A percentile compares a stretch with the other conserved stretches of the same genome.
phyloP scores from a whole-genome alignment of 176 grass and related monocot species.

The Thinopyrum elongatum region DNA sequence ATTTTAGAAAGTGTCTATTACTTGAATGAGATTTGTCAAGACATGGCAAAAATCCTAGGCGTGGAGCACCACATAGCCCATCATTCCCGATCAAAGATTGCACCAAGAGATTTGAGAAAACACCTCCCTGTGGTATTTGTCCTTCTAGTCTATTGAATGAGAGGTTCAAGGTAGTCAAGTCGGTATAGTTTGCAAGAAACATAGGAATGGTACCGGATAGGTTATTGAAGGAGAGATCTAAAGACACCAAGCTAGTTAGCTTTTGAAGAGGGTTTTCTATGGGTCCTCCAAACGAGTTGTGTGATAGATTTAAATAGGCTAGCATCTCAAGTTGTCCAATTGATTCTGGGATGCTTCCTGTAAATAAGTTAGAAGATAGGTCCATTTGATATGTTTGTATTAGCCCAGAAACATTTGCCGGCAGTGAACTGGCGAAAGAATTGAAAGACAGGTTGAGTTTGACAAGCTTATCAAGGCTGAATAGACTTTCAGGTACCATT shows the following conservation, averaged over 20 bases:
- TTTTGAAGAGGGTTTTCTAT: not conserved
- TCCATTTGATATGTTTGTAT: not conserved
- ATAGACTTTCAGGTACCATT: not conserved
- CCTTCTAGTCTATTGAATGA: not conserved
- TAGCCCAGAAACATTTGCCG: not conserved
- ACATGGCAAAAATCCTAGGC: not conserved
- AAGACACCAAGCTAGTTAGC: not conserved
- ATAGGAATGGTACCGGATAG: not conserved
- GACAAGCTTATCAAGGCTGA: not conserved
- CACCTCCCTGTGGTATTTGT: not conserved
- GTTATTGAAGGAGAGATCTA: not conserved
- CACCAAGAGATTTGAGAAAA: not conserved
- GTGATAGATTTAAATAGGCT: not conserved
- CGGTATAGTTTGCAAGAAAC: not conserved
- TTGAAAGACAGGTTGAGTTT: not conserved
- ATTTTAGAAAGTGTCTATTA: not conserved
- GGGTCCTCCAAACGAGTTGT: not conserved
- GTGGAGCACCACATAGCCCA: not conserved
- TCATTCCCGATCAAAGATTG: not conserved
- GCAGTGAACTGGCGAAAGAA: not conserved
- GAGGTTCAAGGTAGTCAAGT: not conserved
- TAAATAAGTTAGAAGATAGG: not conserved
- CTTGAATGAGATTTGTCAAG: not conserved
- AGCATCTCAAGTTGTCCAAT: not conserved
- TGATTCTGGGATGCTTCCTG: not conserved